These are phyloP conservation scores for Macrolepiota dolichaula DNA, from an alignment of 768 basidiomycete species.

Conservation along the genomic window DNA sequence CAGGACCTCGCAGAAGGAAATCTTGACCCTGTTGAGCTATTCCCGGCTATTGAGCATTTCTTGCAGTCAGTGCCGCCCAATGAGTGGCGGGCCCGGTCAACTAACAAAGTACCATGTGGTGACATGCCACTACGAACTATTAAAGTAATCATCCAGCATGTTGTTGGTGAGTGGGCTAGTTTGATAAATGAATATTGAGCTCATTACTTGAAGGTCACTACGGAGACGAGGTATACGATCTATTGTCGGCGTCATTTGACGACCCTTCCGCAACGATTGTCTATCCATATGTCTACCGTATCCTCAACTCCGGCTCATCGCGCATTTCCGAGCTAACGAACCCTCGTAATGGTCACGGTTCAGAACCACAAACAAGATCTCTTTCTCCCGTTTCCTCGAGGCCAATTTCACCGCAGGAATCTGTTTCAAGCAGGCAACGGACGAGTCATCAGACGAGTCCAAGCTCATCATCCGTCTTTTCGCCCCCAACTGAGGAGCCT, in stretches of 20 bases:
- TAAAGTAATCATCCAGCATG: conserved; percentile 97
- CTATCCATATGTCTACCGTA: conserved; percentile 92
- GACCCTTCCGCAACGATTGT: conserved; percentile 97
- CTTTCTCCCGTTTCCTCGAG: conserved; percentile 62
- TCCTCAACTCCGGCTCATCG: conserved; percentile 67
- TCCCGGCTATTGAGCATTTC: conserved; percentile 93
- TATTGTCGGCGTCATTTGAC: conserved; percentile 87
- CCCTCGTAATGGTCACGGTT: conserved; percentile 28
- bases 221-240: conserved; percentile 87
- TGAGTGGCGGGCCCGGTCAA: conserved; percentile 91
- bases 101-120: conserved; percentile 89
- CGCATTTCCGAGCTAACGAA: conserved; percentile 36
- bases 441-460: conserved; percentile 67
- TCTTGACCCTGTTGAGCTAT: conserved; percentile 84
- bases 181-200: neutral
- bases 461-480: conserved; percentile 58
- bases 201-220: conserved; percentile 57
- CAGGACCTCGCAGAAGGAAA: conserved; percentile 80
- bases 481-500: conserved; percentile 68
- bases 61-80: conserved; percentile 91
- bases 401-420: conserved; percentile 69
- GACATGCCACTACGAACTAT: conserved; percentile 98
- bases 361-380: conserved; percentile 40
- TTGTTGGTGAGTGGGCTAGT: conserved; percentile 70
- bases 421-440: conserved; percentile 51